Percentiles rank a stretch among this genome's conserved stretches.
phyloP scores from a whole-genome alignment of 768 basidiomycete genomes.

The Russula griseocarnosa region DNA sequence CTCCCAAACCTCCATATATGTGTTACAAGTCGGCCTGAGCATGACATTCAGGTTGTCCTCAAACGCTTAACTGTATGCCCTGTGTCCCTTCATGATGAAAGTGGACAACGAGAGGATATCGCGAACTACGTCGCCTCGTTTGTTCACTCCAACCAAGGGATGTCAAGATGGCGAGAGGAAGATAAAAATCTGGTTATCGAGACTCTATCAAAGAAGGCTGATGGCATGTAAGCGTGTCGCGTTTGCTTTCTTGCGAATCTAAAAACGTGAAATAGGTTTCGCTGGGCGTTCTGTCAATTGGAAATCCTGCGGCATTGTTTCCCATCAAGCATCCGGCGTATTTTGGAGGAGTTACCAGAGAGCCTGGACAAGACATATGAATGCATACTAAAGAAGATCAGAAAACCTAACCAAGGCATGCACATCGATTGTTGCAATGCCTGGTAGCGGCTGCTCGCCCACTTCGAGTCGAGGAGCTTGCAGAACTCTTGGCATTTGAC shows the following conservation, averaged over 20 bases:
- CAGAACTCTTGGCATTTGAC: not conserved
- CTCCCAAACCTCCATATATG: constrained; percentile 1
- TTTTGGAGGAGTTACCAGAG: not conserved
- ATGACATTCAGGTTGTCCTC: constrained; percentile 4
- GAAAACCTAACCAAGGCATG: not conserved
- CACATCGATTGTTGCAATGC: constrained; percentile 8
- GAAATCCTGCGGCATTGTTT: not conserved
- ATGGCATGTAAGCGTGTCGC: not conserved
- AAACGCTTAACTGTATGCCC: not conserved
- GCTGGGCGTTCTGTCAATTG: not conserved
- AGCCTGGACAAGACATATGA: constrained; percentile 10
- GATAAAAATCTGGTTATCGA: not conserved
- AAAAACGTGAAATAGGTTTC: not conserved
- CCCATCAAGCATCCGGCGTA: not conserved
- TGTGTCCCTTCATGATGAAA: constrained; percentile 6
- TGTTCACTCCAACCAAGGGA: not conserved
- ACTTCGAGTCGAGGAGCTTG: constrained; percentile 4
- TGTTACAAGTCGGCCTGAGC: constrained; percentile 12
- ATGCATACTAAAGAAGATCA: constrained; percentile 2
- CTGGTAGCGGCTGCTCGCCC: constrained; percentile 3
- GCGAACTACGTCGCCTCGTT: not conserved
- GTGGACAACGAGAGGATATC: not conserved
- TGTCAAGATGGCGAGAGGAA: not conserved
- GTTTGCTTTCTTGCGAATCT: not conserved
- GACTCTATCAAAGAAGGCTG: not conserved